Percentiles rank a stretch among this genome's conserved stretches.
phyloP scores from a whole-genome alignment of 805 yeast species.

The Candida boleticola region DNA sequence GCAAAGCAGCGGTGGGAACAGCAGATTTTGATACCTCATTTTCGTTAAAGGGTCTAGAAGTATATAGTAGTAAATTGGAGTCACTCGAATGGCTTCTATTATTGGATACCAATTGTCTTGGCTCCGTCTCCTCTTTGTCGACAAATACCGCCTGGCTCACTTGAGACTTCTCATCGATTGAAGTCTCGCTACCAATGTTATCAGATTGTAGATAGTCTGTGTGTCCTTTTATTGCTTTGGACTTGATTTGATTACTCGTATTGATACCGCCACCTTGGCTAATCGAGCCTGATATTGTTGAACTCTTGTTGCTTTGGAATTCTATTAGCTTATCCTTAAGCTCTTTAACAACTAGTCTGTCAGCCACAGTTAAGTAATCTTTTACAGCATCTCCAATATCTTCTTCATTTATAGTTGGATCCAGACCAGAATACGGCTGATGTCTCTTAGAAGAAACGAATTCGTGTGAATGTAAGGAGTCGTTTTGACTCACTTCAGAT shows the following conservation, averaged over 20 bases:
- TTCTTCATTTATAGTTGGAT: neutral
- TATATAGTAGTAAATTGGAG: too few species aligned
- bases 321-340: neutral
- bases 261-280: neutral
- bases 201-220: neutral
- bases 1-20: too few species aligned
- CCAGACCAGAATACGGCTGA: too few species aligned
- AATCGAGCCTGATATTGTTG: neutral
- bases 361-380: neutral
- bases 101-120: neutral
- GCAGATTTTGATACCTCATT: too few species aligned
- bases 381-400: neutral
- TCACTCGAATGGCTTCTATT: too few species aligned
- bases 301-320: neutral
- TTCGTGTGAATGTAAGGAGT: neutral
- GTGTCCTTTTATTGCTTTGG: neutral
- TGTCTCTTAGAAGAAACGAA: neutral
- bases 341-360: neutral
- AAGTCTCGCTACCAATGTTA: neutral
- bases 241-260: neutral
- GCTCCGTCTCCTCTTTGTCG: neutral
- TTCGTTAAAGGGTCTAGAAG: too few species aligned
- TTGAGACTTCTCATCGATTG: neutral
- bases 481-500: neutral
- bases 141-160: too few species aligned